These are phyloP conservation scores for Trametes meyenii DNA, from an alignment of 768 basidiomycete species.

Conservation along the genomic window DNA sequence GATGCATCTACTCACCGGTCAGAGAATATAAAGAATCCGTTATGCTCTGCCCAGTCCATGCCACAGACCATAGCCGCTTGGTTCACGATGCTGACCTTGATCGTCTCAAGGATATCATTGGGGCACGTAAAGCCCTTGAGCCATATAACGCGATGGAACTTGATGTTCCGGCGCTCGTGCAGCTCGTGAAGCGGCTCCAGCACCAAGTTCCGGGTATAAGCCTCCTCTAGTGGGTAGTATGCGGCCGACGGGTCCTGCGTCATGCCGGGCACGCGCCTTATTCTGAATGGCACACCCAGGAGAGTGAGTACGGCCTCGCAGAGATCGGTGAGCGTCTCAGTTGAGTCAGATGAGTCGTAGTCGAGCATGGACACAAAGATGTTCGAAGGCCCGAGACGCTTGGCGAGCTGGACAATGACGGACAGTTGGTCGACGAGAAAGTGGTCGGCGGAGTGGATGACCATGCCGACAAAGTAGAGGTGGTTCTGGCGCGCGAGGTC, in stretches of 20 bases:
- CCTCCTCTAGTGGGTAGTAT: conserved; percentile 96
- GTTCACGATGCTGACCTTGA: conserved; percentile 87
- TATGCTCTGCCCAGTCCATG: conserved; percentile 99
- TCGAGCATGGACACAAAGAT: conserved; percentile 98
- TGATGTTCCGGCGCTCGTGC: conserved; percentile 70
- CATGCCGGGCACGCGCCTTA: conserved; percentile 91
- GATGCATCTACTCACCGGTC: conserved; percentile 69
- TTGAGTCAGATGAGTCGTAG: conserved; percentile 94
- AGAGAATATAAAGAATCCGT: conserved; percentile 97
- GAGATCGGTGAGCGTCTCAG: conserved; percentile 90
- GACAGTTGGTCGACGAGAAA: conserved; percentile 98
- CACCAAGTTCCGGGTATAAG: conserved; percentile 89
- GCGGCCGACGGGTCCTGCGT: conserved; percentile 84
- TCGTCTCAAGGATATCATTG: conserved; percentile 94
- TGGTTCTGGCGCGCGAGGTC: conserved; percentile 83
- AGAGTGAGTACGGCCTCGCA: conserved; percentile 95
- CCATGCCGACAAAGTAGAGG: conserved; percentile 92
- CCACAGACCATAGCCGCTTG: conserved; percentile 98
- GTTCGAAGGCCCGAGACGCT: conserved; percentile 84
- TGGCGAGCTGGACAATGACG: conserved; percentile 94
- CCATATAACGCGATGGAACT: conserved; percentile 93
- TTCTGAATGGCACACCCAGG: conserved; percentile 91
- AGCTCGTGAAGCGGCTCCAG: conserved; percentile 90
- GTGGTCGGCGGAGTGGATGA: conserved; percentile 98
- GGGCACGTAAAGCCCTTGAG: conserved; percentile 99